Evolutionary conservation across 805 yeast genomes (phyloP).

Genomic region (Wickerhamiella bombiphila): DNA sequence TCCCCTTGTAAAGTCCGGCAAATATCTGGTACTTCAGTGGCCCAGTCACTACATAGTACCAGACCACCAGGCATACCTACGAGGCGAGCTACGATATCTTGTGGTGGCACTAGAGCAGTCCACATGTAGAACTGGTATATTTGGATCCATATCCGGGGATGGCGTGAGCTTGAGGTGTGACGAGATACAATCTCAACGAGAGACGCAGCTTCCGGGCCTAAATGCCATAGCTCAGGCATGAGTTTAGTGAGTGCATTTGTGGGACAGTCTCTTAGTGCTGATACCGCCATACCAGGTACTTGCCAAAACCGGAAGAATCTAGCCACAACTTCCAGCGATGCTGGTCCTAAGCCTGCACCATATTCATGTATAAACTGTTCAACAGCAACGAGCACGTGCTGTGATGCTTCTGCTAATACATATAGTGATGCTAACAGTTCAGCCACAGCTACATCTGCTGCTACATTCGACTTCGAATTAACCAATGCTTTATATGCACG

Average conservation of each 20-base stretch:
- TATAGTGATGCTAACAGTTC: neutral
- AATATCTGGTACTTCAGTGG: conserved; percentile 7
- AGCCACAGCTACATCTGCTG: neutral
- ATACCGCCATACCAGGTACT: neutral
- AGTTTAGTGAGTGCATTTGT: neutral
- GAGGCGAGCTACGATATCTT: neutral
- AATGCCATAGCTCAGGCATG: neutral
- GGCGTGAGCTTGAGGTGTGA: neutral
- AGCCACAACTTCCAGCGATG: neutral
- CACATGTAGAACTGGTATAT: neutral
- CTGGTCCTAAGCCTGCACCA: neutral
- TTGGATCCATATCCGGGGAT: neutral
- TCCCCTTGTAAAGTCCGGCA: conserved; percentile 11
- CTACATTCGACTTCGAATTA: neutral
- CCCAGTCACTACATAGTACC: neutral
- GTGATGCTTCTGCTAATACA: neutral
- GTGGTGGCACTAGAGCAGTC: neutral
- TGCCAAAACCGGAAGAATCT: neutral
- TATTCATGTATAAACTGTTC: neutral
- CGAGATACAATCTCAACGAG: neutral
- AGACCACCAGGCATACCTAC: neutral
- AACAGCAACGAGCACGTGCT: neutral
- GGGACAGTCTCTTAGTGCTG: neutral
- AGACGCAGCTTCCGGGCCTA: neutral
- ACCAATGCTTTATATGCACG: neutral